Percentiles rank a stretch among this genome's conserved stretches.
Evolutionary conservation across 164 flowering plant genomes (phyloP).

Genomic region (Houttuynia cordata): DNA sequence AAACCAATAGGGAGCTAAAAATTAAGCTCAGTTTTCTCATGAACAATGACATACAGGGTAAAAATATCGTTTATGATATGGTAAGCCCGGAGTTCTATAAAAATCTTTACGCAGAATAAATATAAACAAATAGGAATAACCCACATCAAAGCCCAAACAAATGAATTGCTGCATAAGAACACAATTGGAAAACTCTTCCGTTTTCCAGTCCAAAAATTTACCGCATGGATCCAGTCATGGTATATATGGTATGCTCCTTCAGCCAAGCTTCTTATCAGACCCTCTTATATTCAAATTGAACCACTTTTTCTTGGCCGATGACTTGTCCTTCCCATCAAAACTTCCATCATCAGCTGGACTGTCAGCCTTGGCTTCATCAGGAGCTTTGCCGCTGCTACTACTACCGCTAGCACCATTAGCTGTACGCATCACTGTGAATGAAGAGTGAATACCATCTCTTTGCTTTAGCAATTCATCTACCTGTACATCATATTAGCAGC

Average conservation of each 20-base stretch:
- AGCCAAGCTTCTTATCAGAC: conserved; percentile 55
- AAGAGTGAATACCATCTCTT: conserved; percentile 69
- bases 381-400: conserved; percentile 39
- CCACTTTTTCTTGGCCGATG: conserved; percentile 61
- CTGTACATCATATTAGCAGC: conserved; percentile 12
- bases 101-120: too few species aligned
- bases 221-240: neutral
- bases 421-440: conserved; percentile 47
- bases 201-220: neutral
- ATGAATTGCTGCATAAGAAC: too few species aligned
- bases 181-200: neutral
- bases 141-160: too few species aligned
- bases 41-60: too few species aligned
- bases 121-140: too few species aligned
- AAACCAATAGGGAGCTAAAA: too few species aligned
- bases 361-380: conserved; percentile 49
- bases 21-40: too few species aligned
- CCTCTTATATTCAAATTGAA: conserved; percentile 65
- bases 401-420: conserved; percentile 11
- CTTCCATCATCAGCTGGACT: conserved; percentile 52
- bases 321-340: conserved; percentile 73
- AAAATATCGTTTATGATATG: too few species aligned
- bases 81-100: too few species aligned
- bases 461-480: conserved; percentile 91
- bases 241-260: conserved; percentile 1